Evolutionary conservation across 192 early-diverging fungal species (phyloP).

Genomic region (Backusella liffmaniae): DNA sequence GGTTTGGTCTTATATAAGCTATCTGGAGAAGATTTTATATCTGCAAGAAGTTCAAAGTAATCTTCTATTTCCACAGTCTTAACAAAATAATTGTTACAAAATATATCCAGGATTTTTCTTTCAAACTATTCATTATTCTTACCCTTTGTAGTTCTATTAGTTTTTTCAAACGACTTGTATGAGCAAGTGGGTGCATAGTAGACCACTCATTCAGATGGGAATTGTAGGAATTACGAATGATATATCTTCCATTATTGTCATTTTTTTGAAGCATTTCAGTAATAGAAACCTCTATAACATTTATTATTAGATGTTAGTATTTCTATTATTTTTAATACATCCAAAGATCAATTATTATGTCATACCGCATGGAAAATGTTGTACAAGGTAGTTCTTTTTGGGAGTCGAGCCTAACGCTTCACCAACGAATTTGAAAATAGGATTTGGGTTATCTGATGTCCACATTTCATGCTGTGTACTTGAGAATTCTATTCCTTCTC

Average conservation of each 20-base stretch:
- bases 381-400: constrained; percentile 18
- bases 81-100: background rate
- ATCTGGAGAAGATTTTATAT: background rate
- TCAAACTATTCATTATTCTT: constrained; percentile 5
- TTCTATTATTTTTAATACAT: background rate
- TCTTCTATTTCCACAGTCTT: constrained; percentile 58
- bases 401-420: constrained; percentile 31
- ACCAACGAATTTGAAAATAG: constrained; percentile 52
- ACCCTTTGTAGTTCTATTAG: constrained; percentile 44
- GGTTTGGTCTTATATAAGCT: background rate
- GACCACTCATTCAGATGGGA: constrained; percentile 45
- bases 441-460: constrained; percentile 50
- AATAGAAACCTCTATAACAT: background rate
- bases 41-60: constrained; percentile 33
- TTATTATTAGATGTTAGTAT: background rate
- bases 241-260: constrained; percentile 16
- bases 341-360: background rate
- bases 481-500: constrained; percentile 34
- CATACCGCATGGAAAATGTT: constrained; percentile 20
- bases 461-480: constrained; percentile 45
- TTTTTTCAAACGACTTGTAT: constrained; percentile 39
- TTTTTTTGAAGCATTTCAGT: background rate
- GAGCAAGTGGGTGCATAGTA: constrained; percentile 48
- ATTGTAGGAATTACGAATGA: constrained; percentile 44
- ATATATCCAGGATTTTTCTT: background rate